A percentile compares a stretch with the other conserved stretches of the same genome.
Evolutionary conservation across 345 rosid genomes (phyloP).

Genomic region (Eucalyptus marginata): DNA sequence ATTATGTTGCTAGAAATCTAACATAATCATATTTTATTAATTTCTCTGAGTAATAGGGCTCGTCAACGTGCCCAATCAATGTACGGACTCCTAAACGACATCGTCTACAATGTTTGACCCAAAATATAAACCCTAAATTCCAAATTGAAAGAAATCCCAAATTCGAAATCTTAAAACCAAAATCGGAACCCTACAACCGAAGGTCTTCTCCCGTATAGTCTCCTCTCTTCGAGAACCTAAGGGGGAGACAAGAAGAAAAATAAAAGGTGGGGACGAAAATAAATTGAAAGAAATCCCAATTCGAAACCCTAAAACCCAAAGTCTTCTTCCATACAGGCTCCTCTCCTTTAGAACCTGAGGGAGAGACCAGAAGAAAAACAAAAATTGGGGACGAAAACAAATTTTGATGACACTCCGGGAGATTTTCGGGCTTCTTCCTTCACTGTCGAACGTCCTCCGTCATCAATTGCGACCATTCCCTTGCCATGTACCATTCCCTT

Average conservation of each 20-base stretch:
- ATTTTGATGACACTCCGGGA: neutral
- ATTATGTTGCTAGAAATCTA: accelerated
- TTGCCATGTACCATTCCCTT: too few species aligned
- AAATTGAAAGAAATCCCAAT: neutral
- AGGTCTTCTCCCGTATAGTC: neutral
- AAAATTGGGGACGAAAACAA: neutral
- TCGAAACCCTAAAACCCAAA: neutral
- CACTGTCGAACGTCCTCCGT: neutral
- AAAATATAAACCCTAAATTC: neutral
- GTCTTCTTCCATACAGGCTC: neutral
- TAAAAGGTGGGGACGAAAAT: neutral
- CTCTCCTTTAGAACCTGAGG: neutral
- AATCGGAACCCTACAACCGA: neutral
- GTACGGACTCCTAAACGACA: neutral
- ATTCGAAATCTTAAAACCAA: neutral
- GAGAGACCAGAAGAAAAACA: neutral
- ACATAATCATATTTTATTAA: neutral
- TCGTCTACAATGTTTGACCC: neutral
- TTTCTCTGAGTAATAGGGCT: neutral
- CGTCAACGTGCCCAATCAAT: accelerated
- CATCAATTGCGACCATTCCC: neutral
- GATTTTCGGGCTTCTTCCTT: neutral
- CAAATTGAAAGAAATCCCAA: neutral
- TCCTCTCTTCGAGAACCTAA: neutral
- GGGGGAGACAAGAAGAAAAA: neutral